phyloP scores from a whole-genome alignment of 2,329 filamentous ascomycete species.

The Aspergillus brunneoviolaceus region DNA sequence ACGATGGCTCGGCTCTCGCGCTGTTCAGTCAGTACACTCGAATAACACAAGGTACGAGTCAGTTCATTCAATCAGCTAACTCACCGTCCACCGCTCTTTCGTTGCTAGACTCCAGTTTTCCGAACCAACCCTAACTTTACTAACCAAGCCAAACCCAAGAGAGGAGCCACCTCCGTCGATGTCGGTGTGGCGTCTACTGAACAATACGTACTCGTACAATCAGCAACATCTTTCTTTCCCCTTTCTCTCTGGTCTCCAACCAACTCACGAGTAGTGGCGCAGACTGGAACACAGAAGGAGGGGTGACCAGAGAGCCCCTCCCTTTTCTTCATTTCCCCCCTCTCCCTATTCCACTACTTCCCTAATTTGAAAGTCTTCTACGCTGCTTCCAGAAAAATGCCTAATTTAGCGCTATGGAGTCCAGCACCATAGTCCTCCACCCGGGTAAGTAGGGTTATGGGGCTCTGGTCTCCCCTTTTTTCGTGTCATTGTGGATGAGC shows the following conservation, averaged over 20 bases:
- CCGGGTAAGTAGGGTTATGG: slow-evolving; percentile 8
- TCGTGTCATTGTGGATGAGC: slow-evolving; percentile 1
- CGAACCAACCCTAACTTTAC: not conserved
- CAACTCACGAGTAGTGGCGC: not conserved
- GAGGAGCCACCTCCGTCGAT: not conserved
- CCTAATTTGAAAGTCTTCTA: slow-evolving; percentile 11
- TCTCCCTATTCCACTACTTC: not conserved
- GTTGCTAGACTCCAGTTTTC: not conserved
- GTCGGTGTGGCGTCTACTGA: not conserved
- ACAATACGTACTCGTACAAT: not conserved
- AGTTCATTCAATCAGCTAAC: not conserved
- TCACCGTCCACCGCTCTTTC: not conserved
- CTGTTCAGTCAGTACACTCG: not conserved
- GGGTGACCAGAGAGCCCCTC: not conserved
- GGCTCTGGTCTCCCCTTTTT: not conserved
- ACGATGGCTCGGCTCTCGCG: not conserved
- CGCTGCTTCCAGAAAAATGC: slow-evolving; percentile 25
- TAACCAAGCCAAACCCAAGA: not conserved
- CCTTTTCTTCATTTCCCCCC: not conserved
- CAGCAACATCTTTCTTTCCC: not conserved
- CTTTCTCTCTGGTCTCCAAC: not conserved
- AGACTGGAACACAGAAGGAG: not conserved
- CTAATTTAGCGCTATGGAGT: not conserved
- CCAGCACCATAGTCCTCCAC: not conserved
- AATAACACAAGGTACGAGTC: not conserved